These are phyloP conservation scores for apple (Malus domestica) DNA, from an alignment of 306 rosid species.

Conservation along the genomic window ASM211411v1 NC_041804.1:17325001-17325500, in stretches of 20 bases:
- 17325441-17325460: neutral
- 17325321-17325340: neutral
- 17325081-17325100: too few relatives aligned
- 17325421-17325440: neutral
- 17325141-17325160: neutral
- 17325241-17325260: neutral
- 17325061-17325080: neutral
- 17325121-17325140: neutral
- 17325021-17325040: neutral
- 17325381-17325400: neutral
- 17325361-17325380: neutral
- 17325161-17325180: neutral
- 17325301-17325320: neutral
- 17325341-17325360: neutral
- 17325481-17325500: too few relatives aligned
- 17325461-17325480: neutral
- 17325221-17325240: neutral
- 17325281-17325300: neutral
- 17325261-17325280: neutral
- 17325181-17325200: neutral
- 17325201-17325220: neutral
- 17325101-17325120: neutral
- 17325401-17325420: neutral
- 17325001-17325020: neutral
- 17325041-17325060: neutral